These are phyloP conservation scores for Boehmeria nivea DNA, from an alignment of 306 rosid species.

Conservation along the genomic window DNA sequence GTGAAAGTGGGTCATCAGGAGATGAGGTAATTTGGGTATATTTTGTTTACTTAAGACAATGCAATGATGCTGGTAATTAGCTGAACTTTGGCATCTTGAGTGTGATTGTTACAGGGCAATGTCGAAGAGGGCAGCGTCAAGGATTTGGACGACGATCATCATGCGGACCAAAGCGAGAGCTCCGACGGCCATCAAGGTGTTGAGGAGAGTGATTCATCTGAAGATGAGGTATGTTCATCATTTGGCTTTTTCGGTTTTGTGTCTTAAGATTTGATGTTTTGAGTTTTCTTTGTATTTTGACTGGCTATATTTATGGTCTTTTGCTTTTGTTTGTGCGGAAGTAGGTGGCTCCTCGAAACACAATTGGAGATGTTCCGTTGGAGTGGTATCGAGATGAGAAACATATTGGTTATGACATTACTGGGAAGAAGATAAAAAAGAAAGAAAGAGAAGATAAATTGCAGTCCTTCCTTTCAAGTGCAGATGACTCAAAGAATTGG, in stretches of 20 bases:
- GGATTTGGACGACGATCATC: constrained; percentile 14
- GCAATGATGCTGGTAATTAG: not conserved
- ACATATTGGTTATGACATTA: constrained; percentile 83
- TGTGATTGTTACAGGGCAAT: constrained; percentile 40
- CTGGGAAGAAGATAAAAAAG: constrained; percentile 77
- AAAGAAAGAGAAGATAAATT: constrained; percentile 71
- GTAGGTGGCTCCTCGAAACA: constrained; percentile 80
- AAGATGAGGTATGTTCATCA: constrained; percentile 66
- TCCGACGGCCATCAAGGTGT: constrained; percentile 40
- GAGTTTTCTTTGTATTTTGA: not conserved
- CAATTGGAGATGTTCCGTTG: constrained; percentile 83
- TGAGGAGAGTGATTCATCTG: constrained; percentile 90
- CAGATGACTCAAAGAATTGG: constrained; percentile 87
- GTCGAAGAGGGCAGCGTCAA: constrained; percentile 6
- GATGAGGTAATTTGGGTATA: constrained; percentile 37
- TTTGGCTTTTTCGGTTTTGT: not conserved
- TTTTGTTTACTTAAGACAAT: not conserved
- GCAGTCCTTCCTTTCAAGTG: constrained; percentile 65
- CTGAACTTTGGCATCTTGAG: constrained; percentile 5
- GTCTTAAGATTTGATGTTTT: too few species aligned
- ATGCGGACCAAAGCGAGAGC: constrained; percentile 35
- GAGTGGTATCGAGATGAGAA: constrained; percentile 79
- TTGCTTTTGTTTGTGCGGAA: constrained; percentile 3
- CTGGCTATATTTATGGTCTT: not conserved
- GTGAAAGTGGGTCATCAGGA: constrained; percentile 19